Percentiles rank a stretch among this genome's conserved stretches.
phyloP scores from a whole-genome alignment of 1,284 basidiomycete species.

The Cutaneotrichosporon cutaneum region DNA sequence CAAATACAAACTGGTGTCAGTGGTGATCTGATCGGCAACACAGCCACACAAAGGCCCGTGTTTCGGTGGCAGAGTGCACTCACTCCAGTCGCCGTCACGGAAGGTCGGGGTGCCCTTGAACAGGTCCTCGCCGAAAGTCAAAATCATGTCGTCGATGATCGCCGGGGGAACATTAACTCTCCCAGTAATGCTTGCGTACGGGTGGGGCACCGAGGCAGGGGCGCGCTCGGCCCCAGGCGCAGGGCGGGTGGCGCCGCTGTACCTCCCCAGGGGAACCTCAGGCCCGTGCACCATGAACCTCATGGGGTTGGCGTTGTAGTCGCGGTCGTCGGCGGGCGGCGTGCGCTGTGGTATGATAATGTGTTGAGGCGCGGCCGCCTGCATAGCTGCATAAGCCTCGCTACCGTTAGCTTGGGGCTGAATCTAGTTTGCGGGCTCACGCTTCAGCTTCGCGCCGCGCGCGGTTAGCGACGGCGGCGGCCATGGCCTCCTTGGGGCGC shows the following conservation, averaged over 20 bases:
- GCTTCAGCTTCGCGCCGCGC: slow-evolving; percentile 14
- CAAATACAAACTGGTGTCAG: slow-evolving; percentile 15
- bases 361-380: not conserved
- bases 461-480: slow-evolving; percentile 9
- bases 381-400: not conserved
- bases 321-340: not conserved
- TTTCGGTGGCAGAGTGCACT: not conserved
- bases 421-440: no score
- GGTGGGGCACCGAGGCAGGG: not conserved
- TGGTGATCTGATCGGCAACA: not conserved
- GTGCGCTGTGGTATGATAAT: not conserved
- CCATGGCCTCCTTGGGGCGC: slow-evolving; percentile 14
- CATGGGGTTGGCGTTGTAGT: slow-evolving; percentile 11
- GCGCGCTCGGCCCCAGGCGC: slow-evolving; percentile 9
- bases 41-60: no score
- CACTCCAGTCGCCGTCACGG: slow-evolving; percentile 9
- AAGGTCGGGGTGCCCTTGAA: not conserved
- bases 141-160: slow-evolving; percentile 5
- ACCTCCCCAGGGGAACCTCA: not conserved
- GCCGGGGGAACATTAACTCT: not conserved
- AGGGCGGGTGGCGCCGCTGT: not conserved
- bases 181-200: not conserved
- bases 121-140: not conserved
- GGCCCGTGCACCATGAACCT: slow-evolving; percentile 6
- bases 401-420: not conserved